Evolutionary conservation across 2,329 filamentous ascomycete species (phyloP), one percentile per base, ranked within the genome.

Genomic region (Monosporascus sp.): DNA sequence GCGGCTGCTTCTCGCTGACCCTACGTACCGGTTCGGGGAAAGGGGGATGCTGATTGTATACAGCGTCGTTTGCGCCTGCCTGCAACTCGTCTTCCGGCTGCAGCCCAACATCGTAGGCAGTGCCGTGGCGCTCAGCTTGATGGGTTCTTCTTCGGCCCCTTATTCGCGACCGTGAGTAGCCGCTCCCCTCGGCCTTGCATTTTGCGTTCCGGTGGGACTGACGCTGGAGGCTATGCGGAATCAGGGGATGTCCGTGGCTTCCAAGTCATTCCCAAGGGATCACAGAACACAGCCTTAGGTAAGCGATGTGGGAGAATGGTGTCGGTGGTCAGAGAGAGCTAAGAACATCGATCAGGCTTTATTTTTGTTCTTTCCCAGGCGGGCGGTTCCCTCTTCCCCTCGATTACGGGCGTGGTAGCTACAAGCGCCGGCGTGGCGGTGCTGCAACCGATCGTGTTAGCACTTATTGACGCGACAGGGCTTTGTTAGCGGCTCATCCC

Each of bases 61-160:
- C 49, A 74, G 74, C 27, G 61, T 76, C 2, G 54, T 83, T 0
- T 77, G 77, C 50, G 68, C 85, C 0, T 78, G 64, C 0, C 62
- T 85, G 1, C 81, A 86, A 57, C 61, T 86, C 7, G 67, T 85
- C 0, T 85, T 85, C 49, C 86, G 83, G 83, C 69, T 83, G 65
- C 60, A 93, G 72, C 88, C 57, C 0, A 78, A 85, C 41, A 89
- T 92, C 66, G 49, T 77, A 17, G 72, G 69, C 4, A 76, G 75
- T 48, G 74, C 77, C 3, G 75, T 78, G 0, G 74, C 74, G 1
- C 71, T 81, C 44, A 78, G 73, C 54, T 60, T 80, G 1, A 67
- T 81, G n/a, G 78, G 78, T 0, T 82, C 66, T 77, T 82, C 54
- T 73, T 72, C 0, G 79, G 79, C 0, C 79, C 79, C 0, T 74